phyloP scores from a whole-genome alignment of 805 yeast species.

The Wilhelminamyces savonicus region DNA sequence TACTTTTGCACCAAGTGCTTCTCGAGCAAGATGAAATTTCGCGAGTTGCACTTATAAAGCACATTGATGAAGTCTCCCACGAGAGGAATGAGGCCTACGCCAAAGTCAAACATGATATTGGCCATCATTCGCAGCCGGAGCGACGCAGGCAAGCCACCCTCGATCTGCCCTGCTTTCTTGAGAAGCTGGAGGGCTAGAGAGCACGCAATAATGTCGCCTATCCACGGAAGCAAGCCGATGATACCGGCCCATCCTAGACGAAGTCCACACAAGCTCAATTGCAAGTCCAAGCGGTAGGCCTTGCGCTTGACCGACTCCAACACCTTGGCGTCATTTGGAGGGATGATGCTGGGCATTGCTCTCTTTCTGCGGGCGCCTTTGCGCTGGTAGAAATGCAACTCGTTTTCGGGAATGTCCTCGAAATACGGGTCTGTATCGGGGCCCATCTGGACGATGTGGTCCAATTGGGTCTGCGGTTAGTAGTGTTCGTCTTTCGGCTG shows the following conservation, averaged over 20 bases:
- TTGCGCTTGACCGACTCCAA: constrained; percentile 28
- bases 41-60: constrained; percentile 18
- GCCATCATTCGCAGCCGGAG: constrained; percentile 29
- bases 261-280: constrained; percentile 32
- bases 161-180: constrained; percentile 24
- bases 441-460: constrained; percentile 23
- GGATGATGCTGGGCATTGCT: constrained; percentile 29
- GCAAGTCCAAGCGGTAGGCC: constrained; percentile 36
- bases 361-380: constrained; percentile 36
- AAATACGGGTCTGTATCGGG: constrained; percentile 31
- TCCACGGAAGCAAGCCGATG: constrained; percentile 37
- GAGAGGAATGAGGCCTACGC: constrained; percentile 27
- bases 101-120: constrained; percentile 35
- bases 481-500: neutral
- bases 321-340: constrained; percentile 25
- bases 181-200: constrained; percentile 25
- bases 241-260: constrained; percentile 39
- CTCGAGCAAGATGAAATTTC: constrained; percentile 24
- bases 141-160: constrained; percentile 30
- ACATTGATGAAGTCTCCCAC: constrained; percentile 17
- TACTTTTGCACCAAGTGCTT: constrained; percentile 30
- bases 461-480: constrained; percentile 19
- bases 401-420: constrained; percentile 34
- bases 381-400: constrained; percentile 35
- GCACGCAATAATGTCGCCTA: constrained; percentile 28